These are phyloP conservation scores for Gossypium longicalyx DNA, from an alignment of 345 rosid species.

Conservation along the genomic window DNA sequence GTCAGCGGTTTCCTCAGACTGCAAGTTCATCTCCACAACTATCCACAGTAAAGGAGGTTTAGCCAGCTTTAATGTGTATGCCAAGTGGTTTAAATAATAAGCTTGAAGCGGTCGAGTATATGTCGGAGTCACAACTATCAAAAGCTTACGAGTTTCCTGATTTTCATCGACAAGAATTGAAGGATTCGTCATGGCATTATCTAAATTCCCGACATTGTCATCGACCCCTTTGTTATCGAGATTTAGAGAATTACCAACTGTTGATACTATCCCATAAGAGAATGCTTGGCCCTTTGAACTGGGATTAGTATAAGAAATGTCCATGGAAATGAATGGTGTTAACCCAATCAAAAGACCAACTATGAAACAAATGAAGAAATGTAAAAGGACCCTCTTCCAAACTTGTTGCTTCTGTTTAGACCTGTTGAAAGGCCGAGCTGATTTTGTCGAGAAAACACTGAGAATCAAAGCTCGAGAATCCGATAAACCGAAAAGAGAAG, in stretches of 20 bases:
- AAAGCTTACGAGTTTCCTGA: slow-evolving; percentile 30
- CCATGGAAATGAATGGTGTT: slow-evolving; percentile 36
- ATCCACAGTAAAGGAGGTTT: slow-evolving; percentile 61
- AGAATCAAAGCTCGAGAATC: slow-evolving; percentile 37
- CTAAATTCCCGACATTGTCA: slow-evolving; percentile 9
- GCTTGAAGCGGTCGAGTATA: slow-evolving; percentile 37
- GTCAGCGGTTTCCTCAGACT: slow-evolving; percentile 54
- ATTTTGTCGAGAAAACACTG: slow-evolving; percentile 31
- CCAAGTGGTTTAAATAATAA: slow-evolving; percentile 46
- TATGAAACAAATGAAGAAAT: slow-evolving; percentile 45
- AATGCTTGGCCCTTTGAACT: slow-evolving; percentile 31
- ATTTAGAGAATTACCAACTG: slow-evolving; percentile 18
- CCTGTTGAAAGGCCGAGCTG: slow-evolving; percentile 38
- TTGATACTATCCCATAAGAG: slow-evolving; percentile 35
- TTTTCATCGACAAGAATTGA: slow-evolving; percentile 21
- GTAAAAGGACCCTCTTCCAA: slow-evolving; percentile 47
- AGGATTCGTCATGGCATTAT: slow-evolving; percentile 10
- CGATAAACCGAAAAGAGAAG: slow-evolving; percentile 32
- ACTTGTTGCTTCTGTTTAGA: slow-evolving; percentile 39
- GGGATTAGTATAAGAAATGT: slow-evolving; percentile 22
- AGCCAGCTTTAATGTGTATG: slow-evolving; percentile 38
- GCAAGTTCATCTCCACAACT: slow-evolving; percentile 55
- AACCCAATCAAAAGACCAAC: slow-evolving; percentile 50
- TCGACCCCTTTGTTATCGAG: slow-evolving; percentile 5
- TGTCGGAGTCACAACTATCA: slow-evolving; percentile 58